Base-by-base conservation (phyloP, 2,329 filamentous ascomycete species). In the Fusarium oxysporum region DNA sequence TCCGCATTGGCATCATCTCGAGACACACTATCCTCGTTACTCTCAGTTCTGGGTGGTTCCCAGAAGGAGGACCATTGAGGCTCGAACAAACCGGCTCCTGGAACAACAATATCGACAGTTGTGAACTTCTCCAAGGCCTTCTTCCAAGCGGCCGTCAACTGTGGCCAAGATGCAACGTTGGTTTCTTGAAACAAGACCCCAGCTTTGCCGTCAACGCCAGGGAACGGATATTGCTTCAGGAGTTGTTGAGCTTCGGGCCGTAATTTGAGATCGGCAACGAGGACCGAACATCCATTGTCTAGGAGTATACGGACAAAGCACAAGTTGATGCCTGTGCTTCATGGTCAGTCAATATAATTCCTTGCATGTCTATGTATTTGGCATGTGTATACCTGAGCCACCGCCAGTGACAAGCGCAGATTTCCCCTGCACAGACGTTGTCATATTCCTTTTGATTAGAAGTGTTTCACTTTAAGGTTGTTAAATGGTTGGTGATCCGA, bases 61-160 rank as follows among this genome's bases (percentile, higher is more conserved):
- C 81, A 83, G 78, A 84, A 84, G 38, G 72, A 78, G 33, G 78
- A 79, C 72, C 74, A 81, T 16, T 74, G 65, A 8, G 82, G 83
- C 54, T 84, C 82, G 68, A 81, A 83, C 40, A 83, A 50, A 21
- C 81, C 81, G 14, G 82, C 82, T 32, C 81, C 81, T 28, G 80
- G 76, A 23, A 82, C 75, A n/a, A 83, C 80, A 38, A 83, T 78
- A 70, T 83, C 81, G 48, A 83, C 54, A 9, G 53, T 74, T 6
- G 75, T 68, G 65, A 83, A 82, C 45, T 67, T 62, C 4, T 70
- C 54, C 10, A 82, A 60, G 6, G 78, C 76, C 4, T 60, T 65
- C n/a, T 71, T 58, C 78, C 80, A 83, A 57, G 82, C 77, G 11
- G 65, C 53, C 5, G 62, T 70, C 12, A 83, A 75, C 50, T 83